phyloP scores from a whole-genome alignment of 2,329 filamentous ascomycete genomes.

The Fusarium nelsonii region DNA sequence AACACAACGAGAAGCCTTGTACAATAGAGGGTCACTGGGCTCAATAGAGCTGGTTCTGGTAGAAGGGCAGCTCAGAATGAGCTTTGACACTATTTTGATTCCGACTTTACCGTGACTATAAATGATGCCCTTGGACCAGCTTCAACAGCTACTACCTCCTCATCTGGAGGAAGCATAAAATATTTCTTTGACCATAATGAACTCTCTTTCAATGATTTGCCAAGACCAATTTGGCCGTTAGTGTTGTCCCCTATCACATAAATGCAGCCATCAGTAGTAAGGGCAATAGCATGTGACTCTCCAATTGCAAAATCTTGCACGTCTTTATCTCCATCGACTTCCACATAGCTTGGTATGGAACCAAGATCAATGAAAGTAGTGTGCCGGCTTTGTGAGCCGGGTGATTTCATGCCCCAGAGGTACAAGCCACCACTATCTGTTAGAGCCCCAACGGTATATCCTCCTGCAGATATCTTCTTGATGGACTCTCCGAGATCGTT shows the following conservation, averaged over 20 bases:
- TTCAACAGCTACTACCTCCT: constrained; percentile 56
- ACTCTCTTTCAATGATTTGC: constrained; percentile 21
- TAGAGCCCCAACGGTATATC: constrained; percentile 69
- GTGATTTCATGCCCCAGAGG: constrained; percentile 64
- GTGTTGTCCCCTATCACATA: constrained; percentile 68
- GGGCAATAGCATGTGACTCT: constrained; percentile 67
- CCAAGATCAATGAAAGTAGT: constrained; percentile 50
- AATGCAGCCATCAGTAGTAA: constrained; percentile 63
- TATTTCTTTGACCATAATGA: constrained; percentile 55
- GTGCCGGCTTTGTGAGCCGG: constrained; percentile 48
- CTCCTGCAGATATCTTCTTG: constrained; percentile 65
- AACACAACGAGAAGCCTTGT: constrained; percentile 54
- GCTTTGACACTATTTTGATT: constrained; percentile 26
- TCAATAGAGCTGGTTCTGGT: constrained; percentile 51
- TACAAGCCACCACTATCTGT: constrained; percentile 71
- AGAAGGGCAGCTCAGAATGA: constrained; percentile 28
- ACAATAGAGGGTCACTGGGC: constrained; percentile 62
- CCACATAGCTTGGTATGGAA: constrained; percentile 58
- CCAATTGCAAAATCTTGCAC: constrained; percentile 70
- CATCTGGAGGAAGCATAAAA: constrained; percentile 46
- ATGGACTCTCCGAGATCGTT: constrained; percentile 65
- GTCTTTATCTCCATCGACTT: constrained; percentile 62
- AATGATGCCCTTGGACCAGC: constrained; percentile 66
- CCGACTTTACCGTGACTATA: constrained; percentile 54
- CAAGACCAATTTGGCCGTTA: constrained; percentile 70